Evolutionary conservation across 768 basidiomycete species (phyloP).

Genomic region (Suillus bovinus): DNA sequence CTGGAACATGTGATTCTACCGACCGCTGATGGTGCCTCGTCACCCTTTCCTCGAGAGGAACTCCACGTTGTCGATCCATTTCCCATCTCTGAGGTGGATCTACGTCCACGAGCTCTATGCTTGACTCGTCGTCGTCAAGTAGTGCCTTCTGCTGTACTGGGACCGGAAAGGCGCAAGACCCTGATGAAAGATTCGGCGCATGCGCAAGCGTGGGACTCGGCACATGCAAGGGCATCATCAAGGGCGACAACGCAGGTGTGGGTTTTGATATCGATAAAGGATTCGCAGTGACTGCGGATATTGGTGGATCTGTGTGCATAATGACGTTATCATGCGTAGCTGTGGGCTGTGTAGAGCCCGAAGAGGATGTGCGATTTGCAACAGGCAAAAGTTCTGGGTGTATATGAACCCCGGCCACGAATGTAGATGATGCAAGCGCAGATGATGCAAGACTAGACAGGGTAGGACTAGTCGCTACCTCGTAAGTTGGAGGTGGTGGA

Average conservation of each 20-base stretch:
- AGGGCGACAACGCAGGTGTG: conserved; percentile 14
- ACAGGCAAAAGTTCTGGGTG: conserved; percentile 27
- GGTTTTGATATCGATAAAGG: conserved; percentile 16
- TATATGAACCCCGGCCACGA: conserved; percentile 36
- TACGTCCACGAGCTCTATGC: conserved; percentile 53
- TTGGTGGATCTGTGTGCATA: conserved; percentile 25
- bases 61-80: conserved; percentile 43
- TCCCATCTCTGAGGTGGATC: conserved; percentile 46
- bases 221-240: neutral
- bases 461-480: conserved; percentile 56
- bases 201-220: neutral
- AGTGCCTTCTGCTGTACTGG: conserved; percentile 14
- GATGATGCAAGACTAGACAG: conserved; percentile 38
- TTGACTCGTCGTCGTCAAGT: conserved; percentile 51
- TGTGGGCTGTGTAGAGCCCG: conserved; percentile 25
- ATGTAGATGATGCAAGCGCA: conserved; percentile 8
- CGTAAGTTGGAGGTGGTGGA: conserved; percentile 76
- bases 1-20: conserved; percentile 23
- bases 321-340: conserved; percentile 12
- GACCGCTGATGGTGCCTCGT: conserved; percentile 36
- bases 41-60: conserved; percentile 43
- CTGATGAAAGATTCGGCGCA: conserved; percentile 4
- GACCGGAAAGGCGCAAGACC: conserved; percentile 13
- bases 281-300: conserved; percentile 21
- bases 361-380: conserved; percentile 26